A percentile compares a stretch with the other conserved stretches of the same genome.
Evolutionary conservation across 1,139 yeast species (phyloP).

Genomic region (Kluyveromyces sp.): DNA sequence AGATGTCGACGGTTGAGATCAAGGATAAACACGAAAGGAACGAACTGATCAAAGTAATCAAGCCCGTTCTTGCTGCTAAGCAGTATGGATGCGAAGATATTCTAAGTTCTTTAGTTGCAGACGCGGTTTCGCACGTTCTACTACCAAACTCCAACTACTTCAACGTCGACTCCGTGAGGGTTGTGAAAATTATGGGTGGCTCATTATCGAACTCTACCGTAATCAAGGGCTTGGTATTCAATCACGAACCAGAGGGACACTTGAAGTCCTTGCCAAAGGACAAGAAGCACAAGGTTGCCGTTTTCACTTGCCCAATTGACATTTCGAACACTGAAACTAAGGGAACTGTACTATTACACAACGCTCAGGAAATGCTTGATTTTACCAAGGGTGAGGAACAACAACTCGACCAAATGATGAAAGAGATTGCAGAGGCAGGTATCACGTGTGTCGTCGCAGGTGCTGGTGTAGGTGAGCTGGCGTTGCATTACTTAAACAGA

Average conservation of each 20-base stretch:
- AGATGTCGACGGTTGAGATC: slow-evolving; percentile 56
- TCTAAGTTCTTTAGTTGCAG: slow-evolving; percentile 72
- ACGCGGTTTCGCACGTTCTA: slow-evolving; percentile 74
- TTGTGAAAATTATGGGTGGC: slow-evolving; percentile 94
- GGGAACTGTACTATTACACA: slow-evolving; percentile 91
- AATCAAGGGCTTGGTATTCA: slow-evolving; percentile 96
- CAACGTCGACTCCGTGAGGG: slow-evolving; percentile 89
- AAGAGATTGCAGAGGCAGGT: slow-evolving; percentile 78
- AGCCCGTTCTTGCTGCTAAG: slow-evolving; percentile 87
- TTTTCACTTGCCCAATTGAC: slow-evolving; percentile 89
- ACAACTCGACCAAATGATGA: slow-evolving; percentile 80
- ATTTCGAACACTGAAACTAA: slow-evolving; percentile 93
- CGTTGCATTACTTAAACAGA: slow-evolving; percentile 86
- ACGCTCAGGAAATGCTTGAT: slow-evolving; percentile 94
- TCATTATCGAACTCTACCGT: slow-evolving; percentile 69
- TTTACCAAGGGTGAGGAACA: slow-evolving; percentile 95
- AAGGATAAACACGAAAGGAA: slow-evolving; percentile 48
- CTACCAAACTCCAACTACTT: slow-evolving; percentile 55
- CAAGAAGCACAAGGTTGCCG: slow-evolving; percentile 74
- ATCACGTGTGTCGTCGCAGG: slow-evolving; percentile 89
- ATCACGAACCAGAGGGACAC: slow-evolving; percentile 91
- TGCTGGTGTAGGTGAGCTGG: slow-evolving; percentile 84
- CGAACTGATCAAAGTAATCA: slow-evolving; percentile 66
- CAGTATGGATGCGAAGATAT: slow-evolving; percentile 84
- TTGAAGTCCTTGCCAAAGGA: slow-evolving; percentile 50